Evolutionary conservation across 129 eudicot species (phyloP).

Genomic region (Daucus carota): DH1_v3.0 NC_030385.2:43913001-43913500

Average conservation of each 20-base stretch:
- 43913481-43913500: constrained; percentile 14
- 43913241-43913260: constrained; percentile 36
- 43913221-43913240: constrained; percentile 6
- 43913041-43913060: constrained; percentile 14
- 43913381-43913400: constrained; percentile 58
- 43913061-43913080: constrained; percentile 21
- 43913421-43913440: constrained; percentile 41
- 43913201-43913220: constrained; percentile 12
- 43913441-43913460: constrained; percentile 41
- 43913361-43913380: constrained; percentile 46
- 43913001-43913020: not conserved
- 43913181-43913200: constrained; percentile 24
- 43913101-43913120: constrained; percentile 40
- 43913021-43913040: not conserved
- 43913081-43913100: constrained; percentile 16
- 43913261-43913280: constrained; percentile 25
- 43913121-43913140: constrained; percentile 3
- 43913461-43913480: constrained; percentile 26
- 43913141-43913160: not conserved
- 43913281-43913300: constrained; percentile 14
- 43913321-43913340: constrained; percentile 22
- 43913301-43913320: constrained; percentile 19
- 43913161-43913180: constrained; percentile 1
- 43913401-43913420: constrained; percentile 71
- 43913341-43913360: constrained; percentile 22